Evolutionary conservation across 257 asterid genomes (phyloP).

Genomic region (Buddleja alternifolia): DNA sequence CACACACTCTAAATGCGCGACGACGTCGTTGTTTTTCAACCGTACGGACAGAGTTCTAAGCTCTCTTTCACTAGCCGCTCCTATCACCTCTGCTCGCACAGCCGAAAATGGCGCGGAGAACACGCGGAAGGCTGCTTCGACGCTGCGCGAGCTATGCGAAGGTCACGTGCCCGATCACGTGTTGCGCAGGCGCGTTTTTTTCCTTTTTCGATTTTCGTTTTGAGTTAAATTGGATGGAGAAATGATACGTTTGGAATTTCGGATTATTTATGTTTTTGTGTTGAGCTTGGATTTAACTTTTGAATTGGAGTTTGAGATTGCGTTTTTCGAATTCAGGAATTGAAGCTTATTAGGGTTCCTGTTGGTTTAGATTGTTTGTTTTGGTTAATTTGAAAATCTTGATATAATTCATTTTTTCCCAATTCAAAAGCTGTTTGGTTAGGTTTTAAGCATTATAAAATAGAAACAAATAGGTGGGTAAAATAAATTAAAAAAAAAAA

Average conservation of each 20-base stretch:
- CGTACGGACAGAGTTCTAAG: slow-evolving; percentile 14
- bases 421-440: no score
- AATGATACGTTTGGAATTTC: slow-evolving; percentile 5
- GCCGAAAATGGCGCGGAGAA: slow-evolving; percentile 29
- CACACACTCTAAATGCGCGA: slow-evolving; percentile 15
- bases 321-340: no score
- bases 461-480: no score
- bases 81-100: slow-evolving; percentile 41
- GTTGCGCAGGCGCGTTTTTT: slow-evolving; percentile 55
- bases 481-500: no score
- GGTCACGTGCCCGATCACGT: slow-evolving; percentile 89
- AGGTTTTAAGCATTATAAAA: no score
- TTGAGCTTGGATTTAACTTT: slow-evolving; percentile 10
- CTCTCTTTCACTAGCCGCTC: slow-evolving; percentile 42
- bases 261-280: background rate
- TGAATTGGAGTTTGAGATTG: slow-evolving; percentile 6
- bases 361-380: no score
- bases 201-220: background rate
- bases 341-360: no score
- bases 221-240: background rate
- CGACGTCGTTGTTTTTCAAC: background rate
- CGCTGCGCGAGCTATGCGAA: slow-evolving; percentile 64
- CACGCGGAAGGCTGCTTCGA: slow-evolving; percentile 23
- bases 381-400: no score
- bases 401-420: no score